Percentiles rank a stretch among this genome's conserved stretches.
These are phyloP conservation scores for Colletotrichum cordylinicola DNA, from an alignment of 2,329 filamentous ascomycete genomes.

Conservation along the genomic window DNA sequence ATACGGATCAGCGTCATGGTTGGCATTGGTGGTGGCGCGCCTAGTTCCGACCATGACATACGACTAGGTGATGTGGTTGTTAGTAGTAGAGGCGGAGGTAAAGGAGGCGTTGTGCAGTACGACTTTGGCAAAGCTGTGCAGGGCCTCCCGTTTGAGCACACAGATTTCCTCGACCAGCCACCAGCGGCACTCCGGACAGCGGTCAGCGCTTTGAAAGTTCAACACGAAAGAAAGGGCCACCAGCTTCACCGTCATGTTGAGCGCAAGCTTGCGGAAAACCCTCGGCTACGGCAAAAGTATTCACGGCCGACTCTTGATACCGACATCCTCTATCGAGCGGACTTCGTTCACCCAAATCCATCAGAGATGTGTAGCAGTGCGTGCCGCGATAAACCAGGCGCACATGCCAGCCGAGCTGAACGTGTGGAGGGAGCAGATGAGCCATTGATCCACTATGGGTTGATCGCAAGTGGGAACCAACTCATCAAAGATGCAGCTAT, in stretches of 20 bases:
- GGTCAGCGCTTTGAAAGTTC: too few species aligned
- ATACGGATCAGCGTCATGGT: slow-evolving; percentile 38
- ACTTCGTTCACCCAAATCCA: neutral
- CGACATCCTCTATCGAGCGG: too few species aligned
- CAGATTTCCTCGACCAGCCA: neutral
- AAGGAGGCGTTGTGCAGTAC: slow-evolving; percentile 29
- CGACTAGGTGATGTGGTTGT: slow-evolving; percentile 26
- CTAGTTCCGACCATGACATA: slow-evolving; percentile 37
- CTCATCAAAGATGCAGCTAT: slow-evolving; percentile 27
- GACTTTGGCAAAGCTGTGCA: slow-evolving; percentile 29
- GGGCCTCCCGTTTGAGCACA: slow-evolving; percentile 9
- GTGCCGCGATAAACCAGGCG: neutral
- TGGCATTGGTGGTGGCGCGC: slow-evolving; percentile 40
- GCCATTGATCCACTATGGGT: neutral
- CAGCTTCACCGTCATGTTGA: too few species aligned
- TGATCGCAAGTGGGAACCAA: slow-evolving; percentile 21
- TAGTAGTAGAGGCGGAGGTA: neutral
- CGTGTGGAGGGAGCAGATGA: neutral
- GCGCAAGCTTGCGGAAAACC: too few species aligned
- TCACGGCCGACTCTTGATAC: too few species aligned
- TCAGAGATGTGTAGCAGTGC: neutral
- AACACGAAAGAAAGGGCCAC: too few species aligned
- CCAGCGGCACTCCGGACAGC: neutral
- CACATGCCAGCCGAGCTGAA: too few species aligned
- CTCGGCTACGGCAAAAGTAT: too few species aligned